These are phyloP conservation scores for Pyrenochaeta sp. DNA, from an alignment of 2,329 filamentous ascomycete species.

Conservation along the genomic window DNA sequence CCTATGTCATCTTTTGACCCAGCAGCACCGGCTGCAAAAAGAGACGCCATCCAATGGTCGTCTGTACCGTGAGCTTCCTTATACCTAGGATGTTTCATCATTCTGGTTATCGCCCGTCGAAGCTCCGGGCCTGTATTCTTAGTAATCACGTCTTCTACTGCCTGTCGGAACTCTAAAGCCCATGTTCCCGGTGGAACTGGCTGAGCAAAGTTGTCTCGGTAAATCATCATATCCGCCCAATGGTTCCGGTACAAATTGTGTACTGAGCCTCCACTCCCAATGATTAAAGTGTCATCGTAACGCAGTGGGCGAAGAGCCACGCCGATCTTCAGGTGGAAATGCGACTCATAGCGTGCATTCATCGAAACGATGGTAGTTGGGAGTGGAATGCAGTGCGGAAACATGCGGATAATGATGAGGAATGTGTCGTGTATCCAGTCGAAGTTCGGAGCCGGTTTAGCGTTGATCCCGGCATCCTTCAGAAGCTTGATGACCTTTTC, in stretches of 20 bases:
- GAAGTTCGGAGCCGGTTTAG: slow-evolving; percentile 60
- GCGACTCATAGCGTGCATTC: slow-evolving; percentile 62
- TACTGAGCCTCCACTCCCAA: slow-evolving; percentile 66
- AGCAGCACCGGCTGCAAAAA: slow-evolving; percentile 65
- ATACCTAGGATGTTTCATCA: slow-evolving; percentile 72
- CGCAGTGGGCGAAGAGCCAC: slow-evolving; percentile 63
- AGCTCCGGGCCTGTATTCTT: slow-evolving; percentile 63
- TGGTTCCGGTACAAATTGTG: slow-evolving; percentile 72
- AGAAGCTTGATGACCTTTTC: slow-evolving; percentile 57
- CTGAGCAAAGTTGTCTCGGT: slow-evolving; percentile 68
- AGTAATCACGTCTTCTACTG: slow-evolving; percentile 65
- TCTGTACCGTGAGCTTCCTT: slow-evolving; percentile 72
- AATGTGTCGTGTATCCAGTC: slow-evolving; percentile 68
- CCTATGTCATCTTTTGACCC: slow-evolving; percentile 4
- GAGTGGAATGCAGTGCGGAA: slow-evolving; percentile 63
- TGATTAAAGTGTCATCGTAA: slow-evolving; percentile 61
- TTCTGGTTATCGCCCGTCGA: slow-evolving; percentile 61
- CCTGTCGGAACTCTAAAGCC: slow-evolving; percentile 70
- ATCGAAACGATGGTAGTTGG: slow-evolving; percentile 66
- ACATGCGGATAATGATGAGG: slow-evolving; percentile 72
- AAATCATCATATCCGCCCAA: slow-evolving; percentile 68
- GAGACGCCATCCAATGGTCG: slow-evolving; percentile 70
- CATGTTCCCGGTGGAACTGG: slow-evolving; percentile 63
- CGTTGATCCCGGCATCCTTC: slow-evolving; percentile 60
- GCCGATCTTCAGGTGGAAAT: slow-evolving; percentile 64